Evolutionary conservation across 2,329 filamentous ascomycete species (phyloP).

Genomic region (Sarocladiaceae sp.): DNA sequence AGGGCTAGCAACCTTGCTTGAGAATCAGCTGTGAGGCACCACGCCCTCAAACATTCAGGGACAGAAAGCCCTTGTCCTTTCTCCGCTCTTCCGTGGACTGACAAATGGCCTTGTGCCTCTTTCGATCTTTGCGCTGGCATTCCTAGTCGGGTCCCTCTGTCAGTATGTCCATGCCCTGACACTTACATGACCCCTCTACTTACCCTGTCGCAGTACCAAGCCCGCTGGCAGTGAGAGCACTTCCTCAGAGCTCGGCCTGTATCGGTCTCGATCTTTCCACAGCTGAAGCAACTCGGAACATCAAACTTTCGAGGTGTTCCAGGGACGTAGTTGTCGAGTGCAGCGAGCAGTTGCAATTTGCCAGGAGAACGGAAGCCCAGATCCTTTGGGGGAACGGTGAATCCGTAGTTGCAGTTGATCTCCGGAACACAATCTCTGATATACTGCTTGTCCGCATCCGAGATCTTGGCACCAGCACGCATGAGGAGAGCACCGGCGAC

Average conservation of each 20-base stretch:
- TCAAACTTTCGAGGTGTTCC: background rate
- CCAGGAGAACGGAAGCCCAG: background rate
- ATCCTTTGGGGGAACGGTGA: background rate
- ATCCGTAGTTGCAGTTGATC: background rate
- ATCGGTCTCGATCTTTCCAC: background rate
- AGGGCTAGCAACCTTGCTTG: too few relatives aligned
- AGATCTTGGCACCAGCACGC: background rate
- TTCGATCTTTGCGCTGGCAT: background rate
- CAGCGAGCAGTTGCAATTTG: background rate
- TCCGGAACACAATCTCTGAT: background rate
- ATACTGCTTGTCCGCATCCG: background rate
- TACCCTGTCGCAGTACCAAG: background rate
- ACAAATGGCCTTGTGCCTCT: background rate
- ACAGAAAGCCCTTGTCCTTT: background rate
- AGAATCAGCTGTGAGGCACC: too few relatives aligned
- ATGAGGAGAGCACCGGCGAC: background rate
- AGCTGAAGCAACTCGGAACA: background rate
- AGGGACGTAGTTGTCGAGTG: background rate
- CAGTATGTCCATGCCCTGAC: background rate
- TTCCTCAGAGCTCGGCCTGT: background rate
- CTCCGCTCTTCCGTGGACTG: background rate
- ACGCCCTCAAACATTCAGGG: background rate
- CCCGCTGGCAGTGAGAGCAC: background rate
- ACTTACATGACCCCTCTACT: background rate
- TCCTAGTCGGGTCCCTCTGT: background rate